Base-by-base conservation (phyloP, 768 basidiomycete genomes). In the Hypholoma sublateritium region DNA sequence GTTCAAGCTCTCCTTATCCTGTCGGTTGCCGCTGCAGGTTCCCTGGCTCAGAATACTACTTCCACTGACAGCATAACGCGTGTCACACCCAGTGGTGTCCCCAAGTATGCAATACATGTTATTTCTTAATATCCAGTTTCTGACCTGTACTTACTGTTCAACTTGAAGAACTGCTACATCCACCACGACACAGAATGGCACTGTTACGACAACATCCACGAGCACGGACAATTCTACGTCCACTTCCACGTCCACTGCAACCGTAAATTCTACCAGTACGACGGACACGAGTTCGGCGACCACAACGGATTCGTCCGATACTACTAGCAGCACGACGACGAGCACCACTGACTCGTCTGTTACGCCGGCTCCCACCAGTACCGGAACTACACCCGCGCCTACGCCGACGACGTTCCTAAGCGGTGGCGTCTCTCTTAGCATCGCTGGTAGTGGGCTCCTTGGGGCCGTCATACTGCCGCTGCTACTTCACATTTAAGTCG, bases 21-120 rank as follows among this genome's bases (percentile, higher is more conserved):
- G 48, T 56, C 54, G 28, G 16, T 51, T 44, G 37, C 51, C 1
- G 50, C 43, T 12, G 28, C 50, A 21, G 50, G 43, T 32, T 53
- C 50, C 14, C 32, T 61, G 16, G 63, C 49, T 13, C 53, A 54
- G 17, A 41, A 35, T 13, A 53, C 55, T 3, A 25, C 34, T 34
- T 45, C 52, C 8, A 21, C 53, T 2, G 13, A 45, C n/a, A 9
- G 1, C 13, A 21, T 9, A 2, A 56, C 56, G 11, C 49, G 45
- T 17, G 35, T 43, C 16, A 48, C 51, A 16, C 55, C 62, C 7
- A 59, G 57, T 28, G 62, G 59, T 28, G 46, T 55, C 6, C 59
- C 62, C 11, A 52, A 59, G 62, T 62, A 56, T 32, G 28, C 28
- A 24, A 58, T 42, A 2, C 11, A 5, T 2, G 28, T 14, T 5